Percentiles rank a stretch among this genome's conserved stretches.
These are phyloP conservation scores for Alternaria conjuncta DNA, from an alignment of 2,329 filamentous ascomycete genomes.

Conservation along the genomic window DNA sequence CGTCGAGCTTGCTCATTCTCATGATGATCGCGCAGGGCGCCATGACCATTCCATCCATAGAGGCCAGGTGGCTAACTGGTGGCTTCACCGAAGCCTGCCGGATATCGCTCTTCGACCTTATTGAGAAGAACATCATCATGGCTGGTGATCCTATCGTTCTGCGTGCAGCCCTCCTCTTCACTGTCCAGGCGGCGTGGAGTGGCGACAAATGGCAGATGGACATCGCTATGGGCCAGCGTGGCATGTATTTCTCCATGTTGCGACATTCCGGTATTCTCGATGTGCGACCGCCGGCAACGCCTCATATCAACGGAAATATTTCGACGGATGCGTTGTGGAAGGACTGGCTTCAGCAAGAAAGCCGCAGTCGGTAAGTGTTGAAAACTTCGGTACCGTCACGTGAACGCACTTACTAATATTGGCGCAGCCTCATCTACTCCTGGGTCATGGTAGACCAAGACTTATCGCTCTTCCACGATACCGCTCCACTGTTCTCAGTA, in stretches of 20 bases:
- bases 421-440: conserved; percentile 69
- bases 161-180: conserved; percentile 71
- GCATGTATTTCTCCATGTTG: conserved; percentile 76
- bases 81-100: conserved; percentile 74
- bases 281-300: conserved; percentile 54
- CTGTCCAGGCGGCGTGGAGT: conserved; percentile 72
- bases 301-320: conserved; percentile 52
- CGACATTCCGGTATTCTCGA: conserved; percentile 73
- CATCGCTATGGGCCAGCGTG: conserved; percentile 74
- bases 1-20: conserved; percentile 69
- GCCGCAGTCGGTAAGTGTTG: conserved; percentile 63
- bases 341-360: conserved; percentile 70
- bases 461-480: conserved; percentile 50
- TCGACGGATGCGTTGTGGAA: conserved; percentile 63
- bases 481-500: conserved; percentile 62
- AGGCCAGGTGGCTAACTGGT: conserved; percentile 69
- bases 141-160: conserved; percentile 69
- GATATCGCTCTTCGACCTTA: conserved; percentile 73
- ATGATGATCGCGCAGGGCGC: conserved; percentile 77
- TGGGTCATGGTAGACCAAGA: conserved; percentile 79
- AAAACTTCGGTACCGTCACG: conserved; percentile 25
- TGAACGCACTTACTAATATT: conserved; percentile 24
- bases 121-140: conserved; percentile 74
- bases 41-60: conserved; percentile 67
- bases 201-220: conserved; percentile 82